Base-by-base conservation (phyloP, 352 stramenopile species). In the Blastocystis sp. region DNA sequence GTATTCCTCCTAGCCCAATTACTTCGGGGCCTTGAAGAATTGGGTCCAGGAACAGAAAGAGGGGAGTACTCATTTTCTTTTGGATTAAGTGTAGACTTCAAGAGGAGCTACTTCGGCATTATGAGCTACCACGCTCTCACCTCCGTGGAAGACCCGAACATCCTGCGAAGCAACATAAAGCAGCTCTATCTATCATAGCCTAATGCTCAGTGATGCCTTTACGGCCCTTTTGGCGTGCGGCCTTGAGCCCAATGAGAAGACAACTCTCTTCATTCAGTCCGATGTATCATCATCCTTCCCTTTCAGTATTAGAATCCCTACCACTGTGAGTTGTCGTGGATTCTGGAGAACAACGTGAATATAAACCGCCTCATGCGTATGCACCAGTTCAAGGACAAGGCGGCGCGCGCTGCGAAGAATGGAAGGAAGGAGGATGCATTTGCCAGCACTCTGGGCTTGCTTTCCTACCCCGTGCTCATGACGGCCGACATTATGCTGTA, bases 311-410 rank as follows among this genome's bases (percentile, higher is more conserved):
- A 87, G 77, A 87, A 77, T 77, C 28, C 71, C 0, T 89, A 90
- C 9, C 97, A 99, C 91, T 90, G 96, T 5, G 96, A 99, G 89
- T 92, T 99, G 41, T 91, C 94, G 70, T 99, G 97, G 97, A 91
- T 98, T 34, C 91, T 99, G 65, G 96, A 94, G 86, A 98, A 96
- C 90, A 93, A 97, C 66, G 98, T 96, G 62, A 96, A 96, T 10
- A 95, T 99, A 89, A 96, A 95, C 65, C 98, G 96, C 94, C 91
- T 99, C 56, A 94, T 98, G 89, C 94, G 96, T 82, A 99, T 99
- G 97, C 99, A 98, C 81, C 97, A 99, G 92, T 99, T 97, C 92
- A 99, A 99, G 91, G 95, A 98, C 86, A 99, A 99, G 91, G 90
- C 93, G 21, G 92, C 94, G 88, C 97, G 94, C 71, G 90, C 94